phyloP scores from a whole-genome alignment of 768 basidiomycete species.

The Coprinopsis marcescibilis region DNA sequence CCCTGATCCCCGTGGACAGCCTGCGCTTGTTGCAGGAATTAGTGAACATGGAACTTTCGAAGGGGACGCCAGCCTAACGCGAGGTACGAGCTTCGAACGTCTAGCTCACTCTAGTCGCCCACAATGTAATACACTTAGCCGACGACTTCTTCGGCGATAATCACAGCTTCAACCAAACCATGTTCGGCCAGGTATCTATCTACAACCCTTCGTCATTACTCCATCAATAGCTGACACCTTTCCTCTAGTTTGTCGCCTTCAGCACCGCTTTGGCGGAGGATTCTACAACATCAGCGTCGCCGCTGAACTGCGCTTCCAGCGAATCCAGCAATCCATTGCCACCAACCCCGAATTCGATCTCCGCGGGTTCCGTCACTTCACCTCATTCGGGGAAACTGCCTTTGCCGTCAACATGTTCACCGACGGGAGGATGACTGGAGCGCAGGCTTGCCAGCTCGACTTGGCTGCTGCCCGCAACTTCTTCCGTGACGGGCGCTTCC shows the following conservation, averaged over 20 bases:
- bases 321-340: constrained; percentile 19
- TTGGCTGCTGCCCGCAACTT: constrained; percentile 14
- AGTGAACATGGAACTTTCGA: constrained; percentile 17
- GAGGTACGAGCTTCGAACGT: neutral
- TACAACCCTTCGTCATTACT: no score
- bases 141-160: constrained; percentile 18
- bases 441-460: constrained; percentile 9
- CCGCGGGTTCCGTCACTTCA: constrained; percentile 15
- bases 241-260: constrained; percentile 14
- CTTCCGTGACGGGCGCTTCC: constrained; percentile 16
- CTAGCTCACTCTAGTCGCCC: no score
- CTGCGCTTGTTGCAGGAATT: constrained; percentile 17
- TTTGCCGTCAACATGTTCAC: constrained; percentile 17
- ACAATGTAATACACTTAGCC: neutral
- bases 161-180: constrained; percentile 18
- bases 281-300: constrained; percentile 18
- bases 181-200: constrained; percentile 18
- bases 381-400: constrained; percentile 17
- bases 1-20: constrained; percentile 12
- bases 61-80: constrained; percentile 15
- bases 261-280: constrained; percentile 17
- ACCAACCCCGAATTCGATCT: constrained; percentile 18
- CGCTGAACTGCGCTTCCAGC: constrained; percentile 13
- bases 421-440: constrained; percentile 16
- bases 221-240: no score